Percentiles rank a stretch among this genome's conserved stretches.
phyloP scores from a whole-genome alignment of 2,329 filamentous ascomycete species.

The Delphinella strobiligena region DNA sequence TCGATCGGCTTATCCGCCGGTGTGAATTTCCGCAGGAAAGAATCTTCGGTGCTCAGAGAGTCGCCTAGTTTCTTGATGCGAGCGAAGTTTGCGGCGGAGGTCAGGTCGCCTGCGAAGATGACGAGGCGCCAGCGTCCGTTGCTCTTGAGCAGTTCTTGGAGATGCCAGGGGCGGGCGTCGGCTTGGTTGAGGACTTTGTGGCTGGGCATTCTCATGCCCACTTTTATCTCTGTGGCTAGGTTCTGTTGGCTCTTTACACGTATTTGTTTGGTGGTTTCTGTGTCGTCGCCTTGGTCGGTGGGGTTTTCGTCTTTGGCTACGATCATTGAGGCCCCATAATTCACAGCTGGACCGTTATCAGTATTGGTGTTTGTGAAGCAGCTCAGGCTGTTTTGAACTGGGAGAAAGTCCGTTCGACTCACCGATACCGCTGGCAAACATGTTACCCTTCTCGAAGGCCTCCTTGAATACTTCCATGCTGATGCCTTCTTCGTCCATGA shows the following conservation, averaged over 20 bases:
- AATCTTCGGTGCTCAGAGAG: conserved; percentile 20
- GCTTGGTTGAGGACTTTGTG: conserved; percentile 49
- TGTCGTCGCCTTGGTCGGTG: conserved; percentile 35
- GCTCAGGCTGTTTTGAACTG: too few relatives aligned
- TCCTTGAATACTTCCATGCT: conserved; percentile 52
- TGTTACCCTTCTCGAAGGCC: conserved; percentile 46
- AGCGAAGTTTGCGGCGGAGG: conserved; percentile 28
- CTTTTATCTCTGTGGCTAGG: conserved; percentile 33
- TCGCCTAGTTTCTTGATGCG: conserved; percentile 38
- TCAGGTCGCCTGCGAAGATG: conserved; percentile 50
- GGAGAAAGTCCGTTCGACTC: too few relatives aligned
- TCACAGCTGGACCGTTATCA: conserved; percentile 38
- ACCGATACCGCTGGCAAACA: conserved; percentile 47
- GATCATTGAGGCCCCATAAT: conserved; percentile 46
- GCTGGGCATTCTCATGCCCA: conserved; percentile 48
- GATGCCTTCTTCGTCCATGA: conserved; percentile 49
- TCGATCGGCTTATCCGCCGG: conserved; percentile 25
- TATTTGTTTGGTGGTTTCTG: conserved; percentile 24
- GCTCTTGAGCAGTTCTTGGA: conserved; percentile 44
- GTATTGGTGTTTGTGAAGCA: too few relatives aligned
- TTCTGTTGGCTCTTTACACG: conserved; percentile 21
- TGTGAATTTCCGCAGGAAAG: conserved; percentile 16
- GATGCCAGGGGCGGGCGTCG: conserved; percentile 44
- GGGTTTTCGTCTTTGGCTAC: conserved; percentile 47
- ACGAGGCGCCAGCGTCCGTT: conserved; percentile 48